Base-by-base conservation (phyloP, 2,329 filamentous ascomycete species). In the Fusarium sarcochroum region DNA sequence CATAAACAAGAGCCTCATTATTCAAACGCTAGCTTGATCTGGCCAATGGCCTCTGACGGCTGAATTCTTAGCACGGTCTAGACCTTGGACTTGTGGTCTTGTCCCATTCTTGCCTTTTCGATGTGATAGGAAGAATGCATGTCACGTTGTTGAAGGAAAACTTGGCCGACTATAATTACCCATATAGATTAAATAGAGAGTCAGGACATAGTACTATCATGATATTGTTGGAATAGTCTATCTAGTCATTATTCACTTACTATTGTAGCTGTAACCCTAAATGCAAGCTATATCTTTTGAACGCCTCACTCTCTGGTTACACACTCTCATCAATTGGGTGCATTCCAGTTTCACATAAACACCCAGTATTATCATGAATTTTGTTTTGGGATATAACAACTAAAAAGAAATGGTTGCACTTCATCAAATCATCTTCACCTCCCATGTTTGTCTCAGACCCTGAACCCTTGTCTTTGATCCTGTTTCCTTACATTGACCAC, bases 371-470 rank as follows among this genome's bases (percentile, higher is more conserved):
- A 51, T 66, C 62, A 57, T 68, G 47, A 46, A 51, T 27, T 62
- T 56, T 45, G 44, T 40, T 44, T 68, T 68, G 65, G 65, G 54
- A 68, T 69, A 69, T 68, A 68, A 68, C 64, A 61, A 60, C 62
- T 67, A 63, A 49, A 64, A 68, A 59, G 65, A 56, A 68, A 65
- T 44, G 49, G 32, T 64, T 68, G 48, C 65, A 69, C 56, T 61
- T 68, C 55, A 61, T 66, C 60, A 54, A 56, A 60, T 68, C 50
- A 62, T 62, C 56, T 56, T 65, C 46, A 42, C 23, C 41, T 52
- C 41, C 45, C 44, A 38, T 35, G 37, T 55, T 49, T 47, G 45
- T 40, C 54, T 60, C 58, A 32, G 46, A 20, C 47, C 23, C 54
- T 38, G 35, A 35, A 21, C 35, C 57, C 34, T 47, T 60, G 30